phyloP scores from a whole-genome alignment of 1,139 yeast genomes.

The Meyerozyma guilliermondii region DNA sequence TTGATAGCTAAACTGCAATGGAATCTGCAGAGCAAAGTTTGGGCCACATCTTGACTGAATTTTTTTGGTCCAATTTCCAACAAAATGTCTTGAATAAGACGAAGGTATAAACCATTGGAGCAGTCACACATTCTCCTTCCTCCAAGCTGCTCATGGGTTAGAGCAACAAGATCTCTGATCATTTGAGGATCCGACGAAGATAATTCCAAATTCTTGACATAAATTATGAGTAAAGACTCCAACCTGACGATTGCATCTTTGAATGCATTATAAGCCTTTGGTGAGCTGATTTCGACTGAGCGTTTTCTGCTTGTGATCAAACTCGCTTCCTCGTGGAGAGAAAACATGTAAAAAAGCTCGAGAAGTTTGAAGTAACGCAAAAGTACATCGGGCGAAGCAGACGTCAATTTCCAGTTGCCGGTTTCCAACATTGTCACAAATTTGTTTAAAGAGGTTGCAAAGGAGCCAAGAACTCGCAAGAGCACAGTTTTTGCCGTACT shows the following conservation, averaged over 20 bases:
- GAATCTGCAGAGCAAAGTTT: constrained; percentile 72
- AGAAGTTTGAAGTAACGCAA: constrained; percentile 31
- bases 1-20: constrained; percentile 62
- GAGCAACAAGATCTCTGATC: constrained; percentile 44
- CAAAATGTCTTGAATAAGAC: constrained; percentile 52
- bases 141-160: constrained; percentile 74
- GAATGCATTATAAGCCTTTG: constrained; percentile 34
- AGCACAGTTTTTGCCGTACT: constrained; percentile 14
- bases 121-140: constrained; percentile 62
- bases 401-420: constrained; percentile 11
- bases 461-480: constrained; percentile 37
- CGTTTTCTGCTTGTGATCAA: constrained; percentile 30
- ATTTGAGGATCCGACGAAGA: constrained; percentile 6
- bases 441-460: constrained; percentile 33
- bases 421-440: constrained; percentile 21
- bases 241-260: constrained; percentile 49
- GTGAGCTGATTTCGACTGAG: constrained; percentile 26
- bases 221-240: constrained; percentile 32
- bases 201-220: constrained; percentile 20
- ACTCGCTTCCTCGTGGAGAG: constrained; percentile 47
- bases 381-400: constrained; percentile 34
- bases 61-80: constrained; percentile 41
- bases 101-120: constrained; percentile 58
- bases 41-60: constrained; percentile 49
- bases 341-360: constrained; percentile 37